Base-by-base conservation (phyloP, 305 asterid genomes). In the Solanum hybrid region DNA sequence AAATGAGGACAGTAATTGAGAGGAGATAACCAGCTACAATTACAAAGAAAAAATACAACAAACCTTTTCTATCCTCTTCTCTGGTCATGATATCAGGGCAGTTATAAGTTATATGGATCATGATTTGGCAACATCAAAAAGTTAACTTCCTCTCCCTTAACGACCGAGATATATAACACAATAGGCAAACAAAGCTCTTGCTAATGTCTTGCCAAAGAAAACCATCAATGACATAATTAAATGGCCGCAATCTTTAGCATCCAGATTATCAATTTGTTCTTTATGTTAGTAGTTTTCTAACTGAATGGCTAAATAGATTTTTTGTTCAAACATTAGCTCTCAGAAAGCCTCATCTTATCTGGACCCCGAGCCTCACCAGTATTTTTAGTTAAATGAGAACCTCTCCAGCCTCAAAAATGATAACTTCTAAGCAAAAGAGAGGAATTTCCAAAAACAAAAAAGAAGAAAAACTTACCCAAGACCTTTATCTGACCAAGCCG, bases 401-500 rank as follows among this genome's bases (percentile, higher is more conserved):
- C 27, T 36, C 29, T 37, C 17, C 4, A 78, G 60, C 60, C 34
- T 36, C 60, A 76, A 26, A 78, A 36, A 79, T n/a, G 31, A 14
- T 51, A 32, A 51, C 40, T 31, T 79, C 60, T 24, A 78, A 35
- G 51, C 29, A 34, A 75, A 27, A 73, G 37, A 73, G 36, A 29
- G 36, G n/a, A 29, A 29, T 73, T 29, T 29, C 37, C 79, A 56
- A 56, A 37, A 87, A 40, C 60, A 56, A 76, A 85, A 73, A 64
- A 11, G 69, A 26, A 56, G 27, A 36, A 51, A 73, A 87, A 91
- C 97, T 88, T 91, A 96, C 99, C 99, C 99, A 24, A 35, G 91
- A 86, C 99, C 98, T 82, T 92, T 92, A 90, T 93, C 90, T 4
- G 97, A 93, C 99, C 99, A 97, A 90, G 94, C 96, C 29, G 93